Conservation (phyloP, 1,139 yeast genomes). For the Zygosaccharomyces pseudobailii region DNA sequence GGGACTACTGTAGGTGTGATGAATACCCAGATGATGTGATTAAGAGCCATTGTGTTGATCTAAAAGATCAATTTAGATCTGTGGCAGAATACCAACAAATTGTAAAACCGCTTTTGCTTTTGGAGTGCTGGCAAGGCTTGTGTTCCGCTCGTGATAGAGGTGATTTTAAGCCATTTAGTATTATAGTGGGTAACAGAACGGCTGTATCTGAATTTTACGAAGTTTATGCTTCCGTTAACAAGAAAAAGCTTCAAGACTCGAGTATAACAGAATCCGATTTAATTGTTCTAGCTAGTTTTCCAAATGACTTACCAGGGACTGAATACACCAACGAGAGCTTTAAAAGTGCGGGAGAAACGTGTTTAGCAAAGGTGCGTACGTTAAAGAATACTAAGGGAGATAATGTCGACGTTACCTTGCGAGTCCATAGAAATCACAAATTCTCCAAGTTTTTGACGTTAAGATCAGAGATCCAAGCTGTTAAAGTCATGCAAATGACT, state of each 20-base stretch:
- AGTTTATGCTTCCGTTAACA: constrained; percentile 71
- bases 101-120: constrained; percentile 73
- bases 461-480: constrained; percentile 56
- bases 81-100: constrained; percentile 60
- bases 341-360: constrained; percentile 35
- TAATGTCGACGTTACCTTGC: constrained; percentile 64
- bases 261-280: constrained; percentile 73
- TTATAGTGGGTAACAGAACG: constrained; percentile 72
- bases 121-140: constrained; percentile 94
- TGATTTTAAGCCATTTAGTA: constrained; percentile 59
- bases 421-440: constrained; percentile 48
- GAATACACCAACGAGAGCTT: constrained; percentile 27
- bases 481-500: constrained; percentile 78
- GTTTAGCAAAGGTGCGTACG: constrained; percentile 76
- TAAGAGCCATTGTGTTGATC: constrained; percentile 38
- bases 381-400: constrained; percentile 63
- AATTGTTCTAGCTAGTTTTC: constrained; percentile 56
- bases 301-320: constrained; percentile 27
- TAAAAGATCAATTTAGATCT: constrained; percentile 44
- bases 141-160: constrained; percentile 65
- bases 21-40: constrained; percentile 53
- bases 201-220: constrained; percentile 86
- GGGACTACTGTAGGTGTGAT: constrained; percentile 63
- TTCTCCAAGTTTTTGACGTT: constrained; percentile 53
- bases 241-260: constrained; percentile 46